Percentiles rank a stretch among this genome's conserved stretches.
These are phyloP conservation scores for Nicotiana benthamiana DNA, from an alignment of 257 asterid species.

Conservation along the genomic window DNA sequence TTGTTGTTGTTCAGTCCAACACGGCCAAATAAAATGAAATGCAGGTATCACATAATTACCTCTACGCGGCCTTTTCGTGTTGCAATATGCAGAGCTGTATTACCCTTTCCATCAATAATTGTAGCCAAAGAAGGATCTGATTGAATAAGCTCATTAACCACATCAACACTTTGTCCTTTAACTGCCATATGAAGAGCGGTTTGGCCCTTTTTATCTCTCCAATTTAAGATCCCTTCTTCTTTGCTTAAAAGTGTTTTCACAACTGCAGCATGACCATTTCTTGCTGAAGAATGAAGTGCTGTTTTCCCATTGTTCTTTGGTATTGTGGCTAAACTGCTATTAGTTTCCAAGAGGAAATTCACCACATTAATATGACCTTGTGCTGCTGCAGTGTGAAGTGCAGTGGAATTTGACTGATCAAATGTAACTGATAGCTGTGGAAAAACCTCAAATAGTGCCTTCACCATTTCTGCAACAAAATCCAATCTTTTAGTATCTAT, in stretches of 20 bases:
- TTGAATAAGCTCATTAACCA: constrained; percentile 46
- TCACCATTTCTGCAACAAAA: constrained; percentile 42
- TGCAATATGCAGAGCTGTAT: constrained; percentile 65
- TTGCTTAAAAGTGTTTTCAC: constrained; percentile 57
- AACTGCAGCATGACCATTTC: constrained; percentile 55
- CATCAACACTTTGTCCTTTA: constrained; percentile 44
- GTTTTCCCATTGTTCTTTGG: constrained; percentile 69
- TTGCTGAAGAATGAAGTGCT: constrained; percentile 62
- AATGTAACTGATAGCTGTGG: constrained; percentile 63
- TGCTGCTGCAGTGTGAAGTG: constrained; percentile 61
- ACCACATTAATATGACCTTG: constrained; percentile 67
- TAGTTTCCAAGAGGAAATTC: constrained; percentile 47
- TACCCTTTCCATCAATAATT: constrained; percentile 53
- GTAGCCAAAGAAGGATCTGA: constrained; percentile 29
- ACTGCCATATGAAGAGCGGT: constrained; percentile 87
- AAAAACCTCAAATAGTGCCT: constrained; percentile 45
- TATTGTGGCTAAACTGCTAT: constrained; percentile 54
- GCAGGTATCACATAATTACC: constrained; percentile 15
- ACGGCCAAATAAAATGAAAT: neutral
- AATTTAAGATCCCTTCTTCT: constrained; percentile 42
- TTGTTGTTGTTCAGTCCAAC: neutral
- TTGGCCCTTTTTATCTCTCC: constrained; percentile 77
- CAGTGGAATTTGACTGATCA: constrained; percentile 64
- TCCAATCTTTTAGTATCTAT: neutral
- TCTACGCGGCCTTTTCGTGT: constrained; percentile 54